Base-by-base conservation (phyloP, 768 basidiomycete genomes). In the Lentinula sp. region DNA sequence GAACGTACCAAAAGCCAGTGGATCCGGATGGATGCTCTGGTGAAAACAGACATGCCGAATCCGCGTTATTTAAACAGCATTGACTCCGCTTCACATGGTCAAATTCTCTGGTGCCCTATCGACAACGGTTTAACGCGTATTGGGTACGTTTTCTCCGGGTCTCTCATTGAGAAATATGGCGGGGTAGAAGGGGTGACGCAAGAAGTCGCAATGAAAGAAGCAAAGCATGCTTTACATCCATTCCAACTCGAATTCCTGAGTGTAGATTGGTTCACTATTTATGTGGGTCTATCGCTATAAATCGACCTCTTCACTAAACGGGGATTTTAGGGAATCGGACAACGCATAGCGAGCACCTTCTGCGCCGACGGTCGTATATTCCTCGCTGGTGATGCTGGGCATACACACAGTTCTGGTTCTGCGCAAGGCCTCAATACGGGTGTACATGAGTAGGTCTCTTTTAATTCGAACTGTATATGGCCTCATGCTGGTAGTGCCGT, bases 181-280 rank as follows among this genome's bases (percentile, higher is more conserved):
- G 58, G 52, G 9, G 50, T 43, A 37, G 50, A 60, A 51, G 61
- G 61, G 23, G 58, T 65, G 13, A 65, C 65, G 2, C 48, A 59
- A 28, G 60, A 61, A 16, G 51, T 60, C 15, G 61, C 62, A 34
- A 61, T 59, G 54, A 57, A 5, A 28, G 48, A 40, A 34, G 65
- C 65, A 15, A 61, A 64, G 28, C 53, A 62, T 21, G 65, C 65
- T 15, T 21, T 66, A 18, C 56, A 50, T 31, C 65, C 65, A 8
- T 65, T 65, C 50, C 48, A 52, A 15, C 62, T 65, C 2, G 65
- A 65, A 31, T 65, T 63, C 28, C 16, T 58, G 23, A 58, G 31
- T 23, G 40, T 65, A 23, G 65, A 65, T 18, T 65, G 65, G 65
- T 65, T 63, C 53, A 65, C 65, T 2, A 56, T 65, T 1, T 65